Evolutionary conservation across 345 rosid species (phyloP).

Genomic region (Mallotus nudiflorus): DNA sequence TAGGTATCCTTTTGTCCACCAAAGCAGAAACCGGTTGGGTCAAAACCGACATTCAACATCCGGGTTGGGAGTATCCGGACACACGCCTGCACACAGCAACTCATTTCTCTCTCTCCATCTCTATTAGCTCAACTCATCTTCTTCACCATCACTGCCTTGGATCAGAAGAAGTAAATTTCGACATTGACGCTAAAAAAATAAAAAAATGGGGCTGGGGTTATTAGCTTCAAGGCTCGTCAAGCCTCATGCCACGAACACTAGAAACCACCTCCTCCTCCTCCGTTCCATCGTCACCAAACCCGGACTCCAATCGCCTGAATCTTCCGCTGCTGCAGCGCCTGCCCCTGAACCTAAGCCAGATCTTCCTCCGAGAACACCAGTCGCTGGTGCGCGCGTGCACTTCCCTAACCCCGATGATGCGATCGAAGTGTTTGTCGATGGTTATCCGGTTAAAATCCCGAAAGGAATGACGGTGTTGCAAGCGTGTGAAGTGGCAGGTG

Average conservation of each 20-base stretch:
- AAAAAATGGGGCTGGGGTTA: conserved; percentile 67
- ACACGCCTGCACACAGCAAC: background rate
- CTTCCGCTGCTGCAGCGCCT: conserved; percentile 54
- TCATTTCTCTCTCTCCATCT: background rate
- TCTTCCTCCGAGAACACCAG: conserved; percentile 58
- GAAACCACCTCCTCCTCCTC: conserved; percentile 30
- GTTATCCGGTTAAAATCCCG: conserved; percentile 87
- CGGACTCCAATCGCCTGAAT: conserved; percentile 74
- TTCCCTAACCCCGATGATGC: conserved; percentile 89
- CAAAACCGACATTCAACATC: background rate
- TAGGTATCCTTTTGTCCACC: background rate
- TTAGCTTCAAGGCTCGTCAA: conserved; percentile 70
- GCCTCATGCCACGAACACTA: conserved; percentile 22
- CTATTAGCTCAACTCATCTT: no score
- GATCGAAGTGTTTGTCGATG: conserved; percentile 96
- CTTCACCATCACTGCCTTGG: no score
- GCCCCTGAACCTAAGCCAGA: conserved; percentile 51
- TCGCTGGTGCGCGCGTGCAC: conserved; percentile 83
- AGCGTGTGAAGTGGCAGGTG: conserved; percentile 98
- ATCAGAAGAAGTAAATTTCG: no score
- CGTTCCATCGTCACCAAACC: conserved; percentile 74
- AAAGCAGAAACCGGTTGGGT: conserved; percentile 1
- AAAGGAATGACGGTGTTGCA: conserved; percentile 96
- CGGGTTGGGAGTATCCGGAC: background rate
- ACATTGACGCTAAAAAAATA: no score